Evolutionary conservation across 768 basidiomycete genomes (phyloP).

Genomic region (Russula abietina): DNA sequence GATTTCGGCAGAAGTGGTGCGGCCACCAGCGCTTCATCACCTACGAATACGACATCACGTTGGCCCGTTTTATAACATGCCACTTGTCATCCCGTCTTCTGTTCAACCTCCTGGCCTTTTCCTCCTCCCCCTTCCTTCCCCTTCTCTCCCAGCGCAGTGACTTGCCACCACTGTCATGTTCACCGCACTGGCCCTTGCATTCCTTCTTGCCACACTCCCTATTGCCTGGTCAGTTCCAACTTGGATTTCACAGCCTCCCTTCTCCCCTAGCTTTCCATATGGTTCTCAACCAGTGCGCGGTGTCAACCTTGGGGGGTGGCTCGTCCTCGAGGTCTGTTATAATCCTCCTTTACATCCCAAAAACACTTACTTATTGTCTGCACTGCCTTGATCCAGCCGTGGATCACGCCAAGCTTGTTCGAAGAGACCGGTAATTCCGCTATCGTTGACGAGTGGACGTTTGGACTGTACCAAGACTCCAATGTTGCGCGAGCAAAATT

Average conservation of each 20-base stretch:
- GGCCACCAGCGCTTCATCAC: not conserved
- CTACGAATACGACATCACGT: not conserved
- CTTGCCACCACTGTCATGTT: constrained; percentile 17
- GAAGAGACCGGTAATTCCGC: constrained; percentile 51
- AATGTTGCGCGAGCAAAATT: constrained; percentile 46
- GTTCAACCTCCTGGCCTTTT: not conserved
- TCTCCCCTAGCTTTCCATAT: constrained; percentile 61
- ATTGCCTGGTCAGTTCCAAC: constrained; percentile 25
- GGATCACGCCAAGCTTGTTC: constrained; percentile 75
- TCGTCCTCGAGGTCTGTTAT: constrained; percentile 44
- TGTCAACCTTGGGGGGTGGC: constrained; percentile 74
- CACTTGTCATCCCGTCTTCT: not conserved
- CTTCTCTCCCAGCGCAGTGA: constrained; percentile 14
- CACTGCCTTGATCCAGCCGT: constrained; percentile 40
- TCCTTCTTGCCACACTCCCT: constrained; percentile 31
- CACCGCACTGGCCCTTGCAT: constrained; percentile 23
- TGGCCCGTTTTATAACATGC: not conserved
- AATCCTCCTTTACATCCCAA: not conserved
- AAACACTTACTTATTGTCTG: not conserved
- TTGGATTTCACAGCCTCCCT: constrained; percentile 15
- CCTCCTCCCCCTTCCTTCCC: no score
- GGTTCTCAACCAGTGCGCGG: constrained; percentile 71
- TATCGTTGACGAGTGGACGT: constrained; percentile 77
- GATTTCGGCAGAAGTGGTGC: not conserved
- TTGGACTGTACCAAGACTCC: constrained; percentile 54